Evolutionary conservation across 2,329 filamentous ascomycete species (phyloP).

Genomic region (Pseudogymnoascus pannorum): DNA sequence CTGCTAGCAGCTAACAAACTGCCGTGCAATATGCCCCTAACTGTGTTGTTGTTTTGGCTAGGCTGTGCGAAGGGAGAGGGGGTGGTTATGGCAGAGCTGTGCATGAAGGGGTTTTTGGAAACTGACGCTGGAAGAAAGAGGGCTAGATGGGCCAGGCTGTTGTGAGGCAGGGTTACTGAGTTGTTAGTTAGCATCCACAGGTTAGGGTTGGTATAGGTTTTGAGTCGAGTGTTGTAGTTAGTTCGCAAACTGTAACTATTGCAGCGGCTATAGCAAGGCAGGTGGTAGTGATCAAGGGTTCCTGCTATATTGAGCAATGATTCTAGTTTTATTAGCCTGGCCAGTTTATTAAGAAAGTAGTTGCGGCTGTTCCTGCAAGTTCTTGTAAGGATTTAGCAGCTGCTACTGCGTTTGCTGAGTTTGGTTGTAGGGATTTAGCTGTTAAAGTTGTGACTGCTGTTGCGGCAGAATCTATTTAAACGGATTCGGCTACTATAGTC

Average conservation of each 20-base stretch:
- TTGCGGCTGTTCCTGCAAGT: constrained; percentile 25
- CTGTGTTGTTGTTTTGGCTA: neutral
- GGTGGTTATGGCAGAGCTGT: neutral
- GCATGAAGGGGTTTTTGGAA: constrained; percentile 29
- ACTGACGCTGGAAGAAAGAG: neutral
- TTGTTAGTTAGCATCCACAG: neutral
- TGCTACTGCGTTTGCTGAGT: constrained; percentile 28
- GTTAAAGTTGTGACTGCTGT: constrained; percentile 30
- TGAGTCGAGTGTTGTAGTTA: constrained; percentile 27
- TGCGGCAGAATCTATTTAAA: constrained; percentile 15
- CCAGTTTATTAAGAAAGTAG: constrained; percentile 38
- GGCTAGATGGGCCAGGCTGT: constrained; percentile 25
- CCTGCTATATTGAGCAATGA: constrained; percentile 63
- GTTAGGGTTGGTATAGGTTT: constrained; percentile 18
- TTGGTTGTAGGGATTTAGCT: constrained; percentile 16
- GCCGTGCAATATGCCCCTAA: neutral
- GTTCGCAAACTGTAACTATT: constrained; percentile 22
- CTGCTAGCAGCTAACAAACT: neutral
- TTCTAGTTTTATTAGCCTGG: constrained; percentile 62
- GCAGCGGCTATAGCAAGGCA: constrained; percentile 33
- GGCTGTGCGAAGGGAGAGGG: neutral
- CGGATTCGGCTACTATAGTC: constrained; percentile 25
- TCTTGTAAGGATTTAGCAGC: constrained; percentile 25
- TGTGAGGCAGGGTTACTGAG: neutral
- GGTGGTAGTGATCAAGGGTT: constrained; percentile 27